phyloP scores from a whole-genome alignment of 306 rosid genomes.

The Cucurbita maxima region DNA sequence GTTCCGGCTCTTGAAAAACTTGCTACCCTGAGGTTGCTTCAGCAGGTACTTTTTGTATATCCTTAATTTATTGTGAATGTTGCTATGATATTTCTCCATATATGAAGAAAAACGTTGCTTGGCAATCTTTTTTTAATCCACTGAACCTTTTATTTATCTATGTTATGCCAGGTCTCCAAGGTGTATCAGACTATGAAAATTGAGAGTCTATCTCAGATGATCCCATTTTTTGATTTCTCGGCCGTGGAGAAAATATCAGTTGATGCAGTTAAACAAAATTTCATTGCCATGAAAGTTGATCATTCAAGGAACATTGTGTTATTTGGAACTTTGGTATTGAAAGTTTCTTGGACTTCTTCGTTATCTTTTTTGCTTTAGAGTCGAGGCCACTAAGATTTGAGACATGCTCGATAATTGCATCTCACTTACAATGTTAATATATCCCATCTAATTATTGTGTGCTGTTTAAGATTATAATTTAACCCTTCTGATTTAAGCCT shows the following conservation, averaged over 20 bases:
- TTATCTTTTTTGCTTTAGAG: background rate
- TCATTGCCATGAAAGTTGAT: slow-evolving; percentile 79
- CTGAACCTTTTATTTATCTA: background rate
- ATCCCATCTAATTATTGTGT: background rate
- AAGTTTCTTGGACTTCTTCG: background rate
- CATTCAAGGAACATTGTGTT: slow-evolving; percentile 56
- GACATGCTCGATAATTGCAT: background rate
- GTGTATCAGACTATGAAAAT: slow-evolving; percentile 82
- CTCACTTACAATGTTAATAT: background rate
- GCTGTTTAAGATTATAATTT: background rate
- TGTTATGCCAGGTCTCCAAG: slow-evolving; percentile 52
- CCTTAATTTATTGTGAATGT: background rate
- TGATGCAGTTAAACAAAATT: slow-evolving; percentile 86
- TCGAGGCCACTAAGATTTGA: background rate
- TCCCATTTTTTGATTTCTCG: slow-evolving; percentile 70
- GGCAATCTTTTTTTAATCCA: background rate
- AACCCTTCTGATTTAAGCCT: background rate
- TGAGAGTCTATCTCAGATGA: slow-evolving; percentile 57
- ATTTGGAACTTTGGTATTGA: slow-evolving; percentile 32
- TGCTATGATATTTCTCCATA: background rate
- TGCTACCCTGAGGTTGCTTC: slow-evolving; percentile 85
- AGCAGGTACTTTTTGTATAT: slow-evolving; percentile 43
- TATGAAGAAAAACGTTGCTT: background rate
- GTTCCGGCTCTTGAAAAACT: slow-evolving; percentile 63
- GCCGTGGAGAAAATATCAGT: slow-evolving; percentile 76